Evolutionary conservation across 306 rosid genomes (phyloP).

Genomic region (Alnus rubra): DNA sequence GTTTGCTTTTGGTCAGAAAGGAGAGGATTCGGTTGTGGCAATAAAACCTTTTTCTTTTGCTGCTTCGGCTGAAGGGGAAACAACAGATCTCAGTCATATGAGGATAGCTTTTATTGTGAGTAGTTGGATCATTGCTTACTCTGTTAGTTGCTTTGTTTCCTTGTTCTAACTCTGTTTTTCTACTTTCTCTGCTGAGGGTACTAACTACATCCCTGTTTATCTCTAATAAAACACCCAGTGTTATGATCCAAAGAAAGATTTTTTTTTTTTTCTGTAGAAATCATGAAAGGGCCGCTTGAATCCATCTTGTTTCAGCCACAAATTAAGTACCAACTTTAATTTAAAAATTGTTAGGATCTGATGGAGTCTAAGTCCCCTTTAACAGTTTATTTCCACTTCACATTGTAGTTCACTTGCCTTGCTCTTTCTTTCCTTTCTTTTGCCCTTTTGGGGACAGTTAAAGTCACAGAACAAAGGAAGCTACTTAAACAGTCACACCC

Average conservation of each 20-base stretch:
- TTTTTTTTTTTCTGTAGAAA: background rate
- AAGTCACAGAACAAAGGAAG: conserved; percentile 21
- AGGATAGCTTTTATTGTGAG: conserved; percentile 61
- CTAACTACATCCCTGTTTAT: background rate
- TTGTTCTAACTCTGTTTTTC: conserved; percentile 8
- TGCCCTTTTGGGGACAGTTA: background rate
- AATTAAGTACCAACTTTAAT: background rate
- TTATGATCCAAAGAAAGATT: conserved; percentile 26
- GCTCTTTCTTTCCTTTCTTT: background rate
- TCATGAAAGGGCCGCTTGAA: conserved; percentile 19
- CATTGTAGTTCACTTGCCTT: background rate
- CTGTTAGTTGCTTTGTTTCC: background rate
- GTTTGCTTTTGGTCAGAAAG: conserved; percentile 19
- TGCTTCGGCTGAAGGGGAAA: conserved; percentile 36
- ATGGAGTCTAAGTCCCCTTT: background rate
- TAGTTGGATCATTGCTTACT: conserved; percentile 21
- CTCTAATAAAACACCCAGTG: background rate
- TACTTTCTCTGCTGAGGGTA: background rate
- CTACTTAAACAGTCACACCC: background rate
- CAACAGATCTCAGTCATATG: conserved; percentile 65
- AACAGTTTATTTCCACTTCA: background rate
- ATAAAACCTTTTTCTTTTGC: background rate
- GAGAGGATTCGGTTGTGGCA: background rate
- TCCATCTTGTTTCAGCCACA: conserved; percentile 16
- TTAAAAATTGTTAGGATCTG: conserved; percentile 19